These are phyloP conservation scores for Crithidia acanthocephali DNA, from an alignment of 208 protist genomes.

Conservation along the genomic window DNA sequence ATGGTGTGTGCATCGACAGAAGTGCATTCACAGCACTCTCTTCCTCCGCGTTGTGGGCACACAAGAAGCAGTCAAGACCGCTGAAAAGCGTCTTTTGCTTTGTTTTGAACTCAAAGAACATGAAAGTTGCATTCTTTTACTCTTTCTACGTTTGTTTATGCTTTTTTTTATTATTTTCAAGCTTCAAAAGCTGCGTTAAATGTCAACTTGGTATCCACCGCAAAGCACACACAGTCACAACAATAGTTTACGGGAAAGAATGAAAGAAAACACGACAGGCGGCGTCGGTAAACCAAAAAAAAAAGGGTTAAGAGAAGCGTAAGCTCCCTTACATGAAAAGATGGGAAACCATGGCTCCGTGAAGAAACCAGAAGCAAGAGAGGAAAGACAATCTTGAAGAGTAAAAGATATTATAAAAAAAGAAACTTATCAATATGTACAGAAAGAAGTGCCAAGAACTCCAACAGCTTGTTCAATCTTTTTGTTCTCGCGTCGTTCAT, in stretches of 20 bases:
- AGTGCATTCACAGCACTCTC: too few relatives aligned
- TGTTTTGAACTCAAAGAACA: too few relatives aligned
- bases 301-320: background rate
- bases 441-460: background rate
- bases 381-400: conserved; percentile 2
- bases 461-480: too few relatives aligned
- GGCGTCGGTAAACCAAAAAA: background rate
- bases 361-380: background rate
- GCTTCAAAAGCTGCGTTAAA: background rate
- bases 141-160: background rate
- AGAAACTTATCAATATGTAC: conserved; percentile 1
- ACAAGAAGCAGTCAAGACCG: too few relatives aligned
- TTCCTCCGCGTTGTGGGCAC: too few relatives aligned
- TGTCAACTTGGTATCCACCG: background rate
- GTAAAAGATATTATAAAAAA: background rate
- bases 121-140: background rate
- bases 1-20: too few relatives aligned
- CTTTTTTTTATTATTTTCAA: background rate
- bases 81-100: too few relatives aligned
- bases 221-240: background rate
- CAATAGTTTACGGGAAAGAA: background rate
- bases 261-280: background rate
- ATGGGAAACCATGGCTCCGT: background rate
- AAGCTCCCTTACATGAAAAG: background rate
- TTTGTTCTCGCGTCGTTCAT: too few relatives aligned